Conservation (phyloP, 345 rosid genomes). For the Lumnitzera racemosa region DNA sequence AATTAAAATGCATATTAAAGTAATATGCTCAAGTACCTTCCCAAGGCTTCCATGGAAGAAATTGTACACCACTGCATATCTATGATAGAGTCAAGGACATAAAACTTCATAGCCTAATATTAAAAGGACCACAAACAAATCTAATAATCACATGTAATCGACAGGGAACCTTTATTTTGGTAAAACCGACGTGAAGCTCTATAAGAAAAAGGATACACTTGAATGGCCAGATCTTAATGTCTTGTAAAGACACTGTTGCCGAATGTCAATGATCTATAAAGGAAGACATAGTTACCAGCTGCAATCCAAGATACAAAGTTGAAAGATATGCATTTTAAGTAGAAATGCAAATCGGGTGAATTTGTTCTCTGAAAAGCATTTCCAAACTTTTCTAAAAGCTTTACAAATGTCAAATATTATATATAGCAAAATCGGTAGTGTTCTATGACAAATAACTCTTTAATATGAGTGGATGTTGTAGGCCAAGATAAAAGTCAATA, state of each 20-base stretch:
- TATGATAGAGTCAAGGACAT: slow-evolving; percentile 29
- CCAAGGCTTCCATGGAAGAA: slow-evolving; percentile 95
- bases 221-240: slow-evolving; percentile 82
- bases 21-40: slow-evolving; percentile 44
- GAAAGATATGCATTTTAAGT: too few species aligned
- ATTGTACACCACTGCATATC: slow-evolving; percentile 89
- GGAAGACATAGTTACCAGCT: slow-evolving; percentile 11
- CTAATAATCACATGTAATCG: too few species aligned
- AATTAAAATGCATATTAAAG: slow-evolving; percentile 1
- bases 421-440: too few species aligned
- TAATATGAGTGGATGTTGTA: too few species aligned
- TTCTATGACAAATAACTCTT: too few species aligned
- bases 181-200: not conserved
- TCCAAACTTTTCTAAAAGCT: not conserved
- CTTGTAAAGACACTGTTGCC: slow-evolving; percentile 62
- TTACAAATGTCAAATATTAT: too few species aligned
- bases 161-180: too few species aligned
- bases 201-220: slow-evolving; percentile 59
- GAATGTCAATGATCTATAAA: slow-evolving; percentile 70
- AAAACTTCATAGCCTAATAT: not conserved
- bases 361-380: not conserved
- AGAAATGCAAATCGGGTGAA: too few species aligned
- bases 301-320: not conserved
- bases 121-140: too few species aligned
- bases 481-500: too few species aligned